phyloP scores from a whole-genome alignment of 192 early-diverging fungal genomes.

The Thamnidium elegans region DNA sequence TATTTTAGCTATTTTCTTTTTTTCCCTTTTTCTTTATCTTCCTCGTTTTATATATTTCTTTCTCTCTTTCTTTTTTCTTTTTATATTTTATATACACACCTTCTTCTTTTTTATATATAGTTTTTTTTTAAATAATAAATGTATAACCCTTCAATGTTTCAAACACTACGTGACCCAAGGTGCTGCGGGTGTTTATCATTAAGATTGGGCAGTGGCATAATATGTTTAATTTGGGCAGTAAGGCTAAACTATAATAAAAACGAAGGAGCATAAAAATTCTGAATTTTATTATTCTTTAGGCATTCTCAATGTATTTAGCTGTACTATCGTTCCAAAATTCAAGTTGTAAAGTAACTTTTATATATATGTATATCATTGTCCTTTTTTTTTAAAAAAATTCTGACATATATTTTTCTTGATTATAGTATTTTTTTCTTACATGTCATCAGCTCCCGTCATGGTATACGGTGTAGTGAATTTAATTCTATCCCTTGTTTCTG shows the following conservation, averaged over 20 bases:
- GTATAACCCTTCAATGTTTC: background rate
- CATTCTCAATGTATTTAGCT: conserved; percentile 33
- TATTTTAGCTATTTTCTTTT: background rate
- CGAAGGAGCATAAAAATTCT: too few relatives aligned
- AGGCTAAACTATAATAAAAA: conserved; percentile 1
- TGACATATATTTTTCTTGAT: conserved; percentile 3
- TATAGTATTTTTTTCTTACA: conserved; percentile 18
- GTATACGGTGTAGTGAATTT: conserved; percentile 18
- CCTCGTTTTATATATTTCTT: background rate
- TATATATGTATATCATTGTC: too few relatives aligned
- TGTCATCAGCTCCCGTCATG: background rate
- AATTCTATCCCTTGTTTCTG: conserved; percentile 11
- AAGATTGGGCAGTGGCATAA: conserved; percentile 18
- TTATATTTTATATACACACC: background rate
- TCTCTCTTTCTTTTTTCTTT: background rate
- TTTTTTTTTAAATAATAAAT: background rate
- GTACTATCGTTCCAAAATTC: conserved; percentile 30
- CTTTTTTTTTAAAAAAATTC: too few relatives aligned
- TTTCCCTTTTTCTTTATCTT: conserved; percentile 8
- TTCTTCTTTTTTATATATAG: background rate
- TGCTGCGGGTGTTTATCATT: conserved; percentile 34
- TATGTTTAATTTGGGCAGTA: conserved; percentile 33
- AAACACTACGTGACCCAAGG: background rate
- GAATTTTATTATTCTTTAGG: conserved; percentile 13
- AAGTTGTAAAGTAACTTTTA: conserved; percentile 24